These are phyloP conservation scores for Marsdenia floribunda DNA, from an alignment of 257 asterid species.

Conservation along the genomic window DNA sequence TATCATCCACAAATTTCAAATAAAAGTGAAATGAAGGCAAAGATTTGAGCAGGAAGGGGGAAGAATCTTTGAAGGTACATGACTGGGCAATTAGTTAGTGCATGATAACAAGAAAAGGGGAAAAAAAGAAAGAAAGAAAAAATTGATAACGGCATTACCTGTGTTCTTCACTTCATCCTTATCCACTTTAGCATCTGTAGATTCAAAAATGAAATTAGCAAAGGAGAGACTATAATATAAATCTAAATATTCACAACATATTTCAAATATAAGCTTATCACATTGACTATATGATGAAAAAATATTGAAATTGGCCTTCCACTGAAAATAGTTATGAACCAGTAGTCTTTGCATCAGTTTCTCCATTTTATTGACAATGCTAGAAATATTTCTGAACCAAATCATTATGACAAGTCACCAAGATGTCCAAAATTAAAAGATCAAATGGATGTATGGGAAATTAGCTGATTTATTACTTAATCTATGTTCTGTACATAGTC, in stretches of 20 bases:
- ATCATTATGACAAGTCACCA: conserved; percentile 24
- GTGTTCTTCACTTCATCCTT: conserved; percentile 20
- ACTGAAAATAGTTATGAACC: not conserved
- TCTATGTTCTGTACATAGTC: not conserved
- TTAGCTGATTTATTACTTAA: not conserved
- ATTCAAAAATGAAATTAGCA: not conserved
- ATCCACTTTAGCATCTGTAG: conserved; percentile 18
- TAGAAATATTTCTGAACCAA: not conserved
- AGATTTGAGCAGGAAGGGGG: no score
- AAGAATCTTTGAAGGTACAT: not conserved
- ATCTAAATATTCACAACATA: not conserved
- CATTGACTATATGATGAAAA: not conserved
- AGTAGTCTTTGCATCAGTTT: not conserved
- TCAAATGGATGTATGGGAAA: not conserved
- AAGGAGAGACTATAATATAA: not conserved
- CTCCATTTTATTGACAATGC: not conserved
- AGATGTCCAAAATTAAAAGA: not conserved
- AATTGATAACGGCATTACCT: not conserved
- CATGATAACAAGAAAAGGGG: not conserved
- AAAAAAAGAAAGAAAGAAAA: not conserved
- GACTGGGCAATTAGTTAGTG: not conserved
- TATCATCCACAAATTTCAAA: not conserved
- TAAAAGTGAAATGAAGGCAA: not conserved
- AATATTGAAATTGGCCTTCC: not conserved
- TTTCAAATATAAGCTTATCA: no score